phyloP scores from a whole-genome alignment of 2,329 filamentous ascomycete genomes.

The Colletotrichum sp. region DNA sequence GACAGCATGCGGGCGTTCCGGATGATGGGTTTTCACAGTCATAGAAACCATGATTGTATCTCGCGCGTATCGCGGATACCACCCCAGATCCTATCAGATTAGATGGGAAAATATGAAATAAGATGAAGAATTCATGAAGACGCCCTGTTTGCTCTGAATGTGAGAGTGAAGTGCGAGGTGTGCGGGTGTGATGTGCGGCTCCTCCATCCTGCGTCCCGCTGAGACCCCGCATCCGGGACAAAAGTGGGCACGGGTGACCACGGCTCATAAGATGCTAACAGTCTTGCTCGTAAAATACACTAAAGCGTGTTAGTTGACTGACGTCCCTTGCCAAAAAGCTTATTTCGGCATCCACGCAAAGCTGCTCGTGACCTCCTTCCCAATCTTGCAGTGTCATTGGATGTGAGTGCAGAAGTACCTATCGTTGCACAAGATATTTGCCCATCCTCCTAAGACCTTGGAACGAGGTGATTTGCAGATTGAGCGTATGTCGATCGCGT shows the following conservation, averaged over 20 bases:
- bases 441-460: not conserved
- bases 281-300: accelerated
- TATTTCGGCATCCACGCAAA: not conserved
- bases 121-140: not conserved
- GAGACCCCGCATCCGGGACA: not conserved
- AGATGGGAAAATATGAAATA: not conserved
- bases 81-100: not conserved
- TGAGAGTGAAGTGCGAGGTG: not conserved
- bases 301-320: not conserved
- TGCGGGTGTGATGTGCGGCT: not conserved
- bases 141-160: not conserved
- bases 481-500: accelerated
- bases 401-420: not conserved
- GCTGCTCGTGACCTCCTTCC: not conserved
- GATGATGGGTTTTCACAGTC: not conserved
- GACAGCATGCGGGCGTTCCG: constrained; percentile 20
- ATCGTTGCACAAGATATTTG: not conserved
- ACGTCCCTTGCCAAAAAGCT: not conserved
- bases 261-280: not conserved
- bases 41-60: not conserved
- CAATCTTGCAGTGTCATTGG: not conserved
- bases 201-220: not conserved
- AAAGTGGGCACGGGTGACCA: not conserved
- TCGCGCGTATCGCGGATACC: not conserved
- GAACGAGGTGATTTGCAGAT: not conserved